Percentiles rank a stretch among this genome's conserved stretches.
These are phyloP conservation scores for Aureobasidium leucospermi DNA, from an alignment of 2,329 filamentous ascomycete genomes.

Conservation along the genomic window DNA sequence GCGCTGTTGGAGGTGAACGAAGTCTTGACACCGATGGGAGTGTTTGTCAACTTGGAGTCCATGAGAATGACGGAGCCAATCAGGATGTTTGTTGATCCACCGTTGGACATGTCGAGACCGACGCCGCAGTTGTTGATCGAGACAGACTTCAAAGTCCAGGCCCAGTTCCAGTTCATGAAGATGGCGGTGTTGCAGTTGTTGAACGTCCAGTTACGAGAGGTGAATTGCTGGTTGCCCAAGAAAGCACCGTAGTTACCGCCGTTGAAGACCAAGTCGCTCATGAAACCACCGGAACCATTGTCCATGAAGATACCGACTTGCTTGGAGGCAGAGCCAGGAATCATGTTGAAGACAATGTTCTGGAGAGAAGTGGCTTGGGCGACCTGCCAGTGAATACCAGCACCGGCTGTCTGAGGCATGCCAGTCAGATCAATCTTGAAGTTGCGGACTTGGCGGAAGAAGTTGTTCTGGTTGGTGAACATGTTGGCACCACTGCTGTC, in stretches of 20 bases:
- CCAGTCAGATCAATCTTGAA: conserved; percentile 43
- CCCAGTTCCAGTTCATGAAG: conserved; percentile 50
- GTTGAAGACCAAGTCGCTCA: conserved; percentile 53
- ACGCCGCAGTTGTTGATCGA: conserved; percentile 40
- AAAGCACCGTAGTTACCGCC: conserved; percentile 54
- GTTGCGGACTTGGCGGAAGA: conserved; percentile 49
- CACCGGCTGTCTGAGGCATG: conserved; percentile 27
- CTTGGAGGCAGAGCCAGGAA: conserved; percentile 36
- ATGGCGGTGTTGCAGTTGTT: conserved; percentile 43
- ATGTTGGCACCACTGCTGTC: conserved; percentile 45
- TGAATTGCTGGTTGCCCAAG: conserved; percentile 59
- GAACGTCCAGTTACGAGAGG: conserved; percentile 44
- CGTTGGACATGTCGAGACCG: conserved; percentile 44
- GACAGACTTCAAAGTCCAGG: conserved; percentile 42
- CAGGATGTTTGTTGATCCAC: conserved; percentile 49
- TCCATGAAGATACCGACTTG: conserved; percentile 57
- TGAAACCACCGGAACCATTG: conserved; percentile 53
- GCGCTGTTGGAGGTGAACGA: conserved; percentile 61
- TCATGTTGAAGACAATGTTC: conserved; percentile 55
- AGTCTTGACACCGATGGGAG: conserved; percentile 68
- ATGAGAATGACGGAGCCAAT: conserved; percentile 80
- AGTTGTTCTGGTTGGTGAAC: conserved; percentile 40
- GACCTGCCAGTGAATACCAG: conserved; percentile 47
- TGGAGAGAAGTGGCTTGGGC: conserved; percentile 53
- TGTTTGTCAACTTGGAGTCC: conserved; percentile 73